Evolutionary conservation across 2,329 filamentous ascomycete species (phyloP), one percentile per base, ranked within the genome.

Genomic region (Teratosphaeriaceae sp.): DNA sequence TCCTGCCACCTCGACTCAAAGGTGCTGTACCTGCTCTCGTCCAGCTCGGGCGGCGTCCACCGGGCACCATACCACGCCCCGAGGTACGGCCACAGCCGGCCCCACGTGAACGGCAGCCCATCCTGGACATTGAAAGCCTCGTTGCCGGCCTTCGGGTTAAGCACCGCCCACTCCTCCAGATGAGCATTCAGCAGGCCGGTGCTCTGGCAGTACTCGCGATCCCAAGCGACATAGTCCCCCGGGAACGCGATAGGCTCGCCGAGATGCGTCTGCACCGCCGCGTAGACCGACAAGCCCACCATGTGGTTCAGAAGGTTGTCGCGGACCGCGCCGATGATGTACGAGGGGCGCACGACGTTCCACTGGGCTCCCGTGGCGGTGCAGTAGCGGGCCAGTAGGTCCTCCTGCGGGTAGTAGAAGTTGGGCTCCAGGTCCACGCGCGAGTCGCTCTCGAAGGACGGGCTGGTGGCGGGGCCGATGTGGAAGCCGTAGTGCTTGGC

Each of bases 371-470:
- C 43, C 11, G 27, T 40, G 11, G 51, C 48, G 9, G 57, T 51
- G 50, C 70, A 71, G 50, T 64, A 75, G 0, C 56, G 50, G 29
- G 52, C 58, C 5, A 76, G 61, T 5, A 58, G 55, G 45, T 76
- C 72, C 58, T 76, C 72, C 56, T 76, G 72, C 0, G 61, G 53
- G 48, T 74, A 75, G 62, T 76, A 76, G 54, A 76, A 76, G 56
- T 75, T 75, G 2, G 65, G 64, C 45, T 70, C 67, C 0, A 71
- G 59, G 2, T 69, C 57, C 12, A 71, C 38, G 20, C 70, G 15
- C 1, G 69, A 64, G 47, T 72, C 68, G 3, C 60, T 60, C 52
- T 76, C 72, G 43, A 68, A 64, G 21, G 66, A 64, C 0, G 71
- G 73, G 5, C 60, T 58, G 1, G 59, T 56, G 0, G 63, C 50